Conservation (phyloP, 352 stramenopile species). For the Pythium pectinolyticum region DNA sequence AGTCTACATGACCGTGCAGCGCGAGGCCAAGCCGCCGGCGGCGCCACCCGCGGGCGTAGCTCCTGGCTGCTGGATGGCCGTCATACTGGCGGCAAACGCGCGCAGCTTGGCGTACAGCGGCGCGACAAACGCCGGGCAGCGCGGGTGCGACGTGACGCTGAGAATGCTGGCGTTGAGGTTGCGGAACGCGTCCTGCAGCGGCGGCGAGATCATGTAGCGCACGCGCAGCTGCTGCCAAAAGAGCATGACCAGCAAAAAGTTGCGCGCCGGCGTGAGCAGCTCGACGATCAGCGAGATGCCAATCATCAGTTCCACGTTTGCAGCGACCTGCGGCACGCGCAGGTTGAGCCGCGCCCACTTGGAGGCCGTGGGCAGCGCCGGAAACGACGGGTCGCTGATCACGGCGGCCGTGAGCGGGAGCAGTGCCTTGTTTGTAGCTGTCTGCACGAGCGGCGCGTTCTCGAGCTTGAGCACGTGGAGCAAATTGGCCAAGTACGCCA, state of each 20-base stretch:
- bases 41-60: conserved; percentile 20
- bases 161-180: conserved; percentile 65
- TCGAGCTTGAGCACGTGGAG: conserved; percentile 57
- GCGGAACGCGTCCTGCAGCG: conserved; percentile 83
- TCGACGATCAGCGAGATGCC: conserved; percentile 80
- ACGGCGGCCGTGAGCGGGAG: conserved; percentile 57
- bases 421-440: conserved; percentile 50
- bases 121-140: conserved; percentile 57
- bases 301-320: conserved; percentile 83
- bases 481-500: conserved; percentile 58
- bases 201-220: conserved; percentile 90
- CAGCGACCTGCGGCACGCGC: conserved; percentile 71
- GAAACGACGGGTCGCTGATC: conserved; percentile 61
- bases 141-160: conserved; percentile 59
- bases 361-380: conserved; percentile 45
- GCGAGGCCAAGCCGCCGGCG: conserved; percentile 33
- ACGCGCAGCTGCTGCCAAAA: conserved; percentile 91
- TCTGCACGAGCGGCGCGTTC: conserved; percentile 38
- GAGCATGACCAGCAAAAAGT: conserved; percentile 84
- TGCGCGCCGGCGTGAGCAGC: conserved; percentile 79
- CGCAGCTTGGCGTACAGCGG: conserved; percentile 70
- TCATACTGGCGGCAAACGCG: conserved; percentile 68
- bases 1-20: conserved; percentile 76
- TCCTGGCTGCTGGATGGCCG: conserved; percentile 49
- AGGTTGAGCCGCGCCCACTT: conserved; percentile 87